Percentiles rank a stretch among this genome's conserved stretches.
Conservation (phyloP, 148 eudicot species). For the Fagopyrum homotropicum region DNA sequence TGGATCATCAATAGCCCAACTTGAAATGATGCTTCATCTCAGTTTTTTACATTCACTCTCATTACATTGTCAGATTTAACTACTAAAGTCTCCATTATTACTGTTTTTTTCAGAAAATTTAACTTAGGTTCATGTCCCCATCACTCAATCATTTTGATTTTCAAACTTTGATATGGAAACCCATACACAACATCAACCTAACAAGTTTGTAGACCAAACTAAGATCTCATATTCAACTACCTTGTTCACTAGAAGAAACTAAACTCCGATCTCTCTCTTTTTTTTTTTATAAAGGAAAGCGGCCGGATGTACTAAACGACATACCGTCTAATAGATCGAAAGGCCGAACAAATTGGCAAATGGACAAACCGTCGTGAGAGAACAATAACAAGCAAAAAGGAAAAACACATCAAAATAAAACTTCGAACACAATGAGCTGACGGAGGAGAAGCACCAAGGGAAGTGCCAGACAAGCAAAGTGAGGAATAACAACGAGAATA, state of each 20-base stretch:
- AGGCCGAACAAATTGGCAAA: too few species aligned
- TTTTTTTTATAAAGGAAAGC: not conserved
- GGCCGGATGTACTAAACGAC: too few species aligned
- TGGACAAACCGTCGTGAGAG: too few species aligned
- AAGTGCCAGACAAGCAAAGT: too few species aligned
- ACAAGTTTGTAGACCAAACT: not conserved
- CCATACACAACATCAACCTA: not conserved
- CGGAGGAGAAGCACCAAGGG: too few species aligned
- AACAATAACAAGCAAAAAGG: too few species aligned
- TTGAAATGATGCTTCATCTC: conserved; percentile 1
- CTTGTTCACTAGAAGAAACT: too few species aligned
- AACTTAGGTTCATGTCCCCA: not conserved
- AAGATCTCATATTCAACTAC: not conserved
- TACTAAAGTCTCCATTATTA: not conserved
- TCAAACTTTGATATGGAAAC: not conserved
- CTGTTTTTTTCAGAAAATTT: not conserved
- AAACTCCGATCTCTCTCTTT: not conserved
- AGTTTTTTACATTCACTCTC: not conserved
- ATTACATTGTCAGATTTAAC: not conserved
- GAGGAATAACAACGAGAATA: too few species aligned
- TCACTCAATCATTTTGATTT: not conserved
- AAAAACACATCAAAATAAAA: too few species aligned
- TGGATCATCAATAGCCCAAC: conserved; percentile 1
- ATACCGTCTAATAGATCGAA: too few species aligned
- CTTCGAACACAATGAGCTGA: too few species aligned